Evolutionary conservation across 2,329 filamentous ascomycete species (phyloP), one percentile per base, ranked within the genome.

Genomic region (Thelonectria olida): DNA sequence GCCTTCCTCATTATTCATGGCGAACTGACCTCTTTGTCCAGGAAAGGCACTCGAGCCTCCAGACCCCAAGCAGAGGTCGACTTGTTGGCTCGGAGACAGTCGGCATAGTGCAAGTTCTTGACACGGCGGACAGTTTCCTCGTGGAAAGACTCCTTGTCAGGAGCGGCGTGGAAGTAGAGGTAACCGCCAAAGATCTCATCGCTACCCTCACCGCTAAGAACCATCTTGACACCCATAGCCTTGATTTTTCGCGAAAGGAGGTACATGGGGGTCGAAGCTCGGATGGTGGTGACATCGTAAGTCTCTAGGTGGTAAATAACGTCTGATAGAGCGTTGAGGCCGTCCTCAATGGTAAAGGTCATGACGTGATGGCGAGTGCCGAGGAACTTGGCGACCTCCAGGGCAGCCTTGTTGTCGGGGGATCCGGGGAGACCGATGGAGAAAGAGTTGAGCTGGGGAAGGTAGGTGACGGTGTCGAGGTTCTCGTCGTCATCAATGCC

Each of bases 221-320:
- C 96, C 96, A 99, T 99, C 88, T 99, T 99, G 75, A 99, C 92
- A 66, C 96, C 96, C 90, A 97, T 95, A 34, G 94, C 96, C 86
- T 99, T 99, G 85, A 99, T 99, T 85, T 99, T 99, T 77, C 96
- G 90, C 64, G 93, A 96, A 48, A 99, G 87, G 66, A 99, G 84
- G 82, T 97, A 99, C 96, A 99, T 99, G 68, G 96, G 96, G 10
- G 96, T 99, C 10, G 95, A 98, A 56, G 96, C 96, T 75, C 96
- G 93, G 76, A 99, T 98, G 3, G 96, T 99, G 54, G 96, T 99
- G 23, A 99, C 96, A 77, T 99, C 96, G 81, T 96, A 99, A 13
- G 93, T 93, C 84, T 99, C 96, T 63, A 99, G 88, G 81, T 99
- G 96, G 83, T 91, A 97, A 76, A 99, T 98, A 76, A 99, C 96